A percentile compares a stretch with the other conserved stretches of the same genome.
Evolutionary conservation across 371 early-diverging fungal species (phyloP).

Genomic region (Lichtheimia hyalospora): DNA sequence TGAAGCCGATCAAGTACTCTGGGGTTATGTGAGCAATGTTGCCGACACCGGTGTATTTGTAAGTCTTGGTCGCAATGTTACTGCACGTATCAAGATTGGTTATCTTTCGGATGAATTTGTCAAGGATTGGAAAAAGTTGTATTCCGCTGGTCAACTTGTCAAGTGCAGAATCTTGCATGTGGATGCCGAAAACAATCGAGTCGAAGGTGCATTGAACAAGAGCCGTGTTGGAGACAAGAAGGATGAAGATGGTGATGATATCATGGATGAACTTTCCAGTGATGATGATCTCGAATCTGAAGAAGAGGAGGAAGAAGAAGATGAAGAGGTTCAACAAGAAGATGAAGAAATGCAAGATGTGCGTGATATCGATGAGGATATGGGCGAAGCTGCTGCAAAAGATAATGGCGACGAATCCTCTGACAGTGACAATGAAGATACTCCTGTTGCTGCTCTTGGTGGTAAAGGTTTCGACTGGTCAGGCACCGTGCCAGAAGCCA

Average conservation of each 20-base stretch:
- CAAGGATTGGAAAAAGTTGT: slow-evolving; percentile 76
- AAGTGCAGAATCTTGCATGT: slow-evolving; percentile 70
- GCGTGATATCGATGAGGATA: slow-evolving; percentile 25
- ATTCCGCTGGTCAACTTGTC: slow-evolving; percentile 76
- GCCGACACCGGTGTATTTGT: slow-evolving; percentile 79
- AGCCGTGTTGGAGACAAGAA: slow-evolving; percentile 23
- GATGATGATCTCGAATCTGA: slow-evolving; percentile 31
- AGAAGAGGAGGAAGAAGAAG: slow-evolving; percentile 30
- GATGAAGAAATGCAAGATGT: slow-evolving; percentile 26
- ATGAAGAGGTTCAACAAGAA: slow-evolving; percentile 37
- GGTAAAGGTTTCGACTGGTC: slow-evolving; percentile 65
- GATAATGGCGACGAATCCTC: slow-evolving; percentile 55
- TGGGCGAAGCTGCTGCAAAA: slow-evolving; percentile 35
- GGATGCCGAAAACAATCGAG: slow-evolving; percentile 55
- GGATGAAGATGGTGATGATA: slow-evolving; percentile 43
- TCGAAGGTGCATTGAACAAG: slow-evolving; percentile 65
- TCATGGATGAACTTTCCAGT: slow-evolving; percentile 23
- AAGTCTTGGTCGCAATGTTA: slow-evolving; percentile 57
- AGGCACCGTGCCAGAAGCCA: slow-evolving; percentile 38
- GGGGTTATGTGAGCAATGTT: slow-evolving; percentile 76
- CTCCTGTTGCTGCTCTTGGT: slow-evolving; percentile 30
- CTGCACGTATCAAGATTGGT: slow-evolving; percentile 83
- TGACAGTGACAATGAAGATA: slow-evolving; percentile 53
- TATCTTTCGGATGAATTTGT: slow-evolving; percentile 87
- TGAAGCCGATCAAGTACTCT: slow-evolving; percentile 55